These are phyloP conservation scores for Globisporangium echinulatum DNA, from an alignment of 352 stramenopile genomes.

Conservation along the genomic window DNA sequence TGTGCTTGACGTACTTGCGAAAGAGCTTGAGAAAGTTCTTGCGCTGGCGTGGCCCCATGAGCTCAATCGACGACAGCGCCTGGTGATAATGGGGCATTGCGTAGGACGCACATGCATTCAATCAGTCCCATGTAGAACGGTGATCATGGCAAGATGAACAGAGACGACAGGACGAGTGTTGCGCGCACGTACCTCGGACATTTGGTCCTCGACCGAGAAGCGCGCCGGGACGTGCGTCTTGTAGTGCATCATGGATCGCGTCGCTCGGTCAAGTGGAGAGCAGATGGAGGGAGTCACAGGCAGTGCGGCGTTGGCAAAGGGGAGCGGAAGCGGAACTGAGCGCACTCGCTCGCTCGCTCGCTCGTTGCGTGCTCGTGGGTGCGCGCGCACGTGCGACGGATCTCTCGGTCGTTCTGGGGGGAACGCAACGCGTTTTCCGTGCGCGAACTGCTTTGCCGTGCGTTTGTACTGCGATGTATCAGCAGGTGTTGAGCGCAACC, in stretches of 20 bases:
- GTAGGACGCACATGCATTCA: not conserved
- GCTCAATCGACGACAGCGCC: conserved; percentile 69
- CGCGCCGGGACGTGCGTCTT: conserved; percentile 81
- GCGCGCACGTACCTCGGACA: conserved; percentile 54
- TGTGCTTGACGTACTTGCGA: conserved; percentile 83
- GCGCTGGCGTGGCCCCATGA: conserved; percentile 71
- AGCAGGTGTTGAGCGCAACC: too few species aligned
- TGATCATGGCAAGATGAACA: too few species aligned
- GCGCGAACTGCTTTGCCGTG: too few species aligned
- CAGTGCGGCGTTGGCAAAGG: not conserved
- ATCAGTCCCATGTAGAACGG: too few species aligned
- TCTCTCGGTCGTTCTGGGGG: too few species aligned
- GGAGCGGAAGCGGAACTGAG: not conserved
- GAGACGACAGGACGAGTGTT: not conserved
- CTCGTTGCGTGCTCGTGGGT: not conserved
- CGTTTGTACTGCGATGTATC: too few species aligned
- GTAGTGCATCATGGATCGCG: conserved; percentile 59
- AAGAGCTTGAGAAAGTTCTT: conserved; percentile 89
- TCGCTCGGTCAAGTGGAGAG: not conserved
- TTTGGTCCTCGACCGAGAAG: conserved; percentile 85
- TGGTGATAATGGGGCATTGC: conserved; percentile 8
- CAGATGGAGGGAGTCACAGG: not conserved
- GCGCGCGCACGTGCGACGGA: too few species aligned
- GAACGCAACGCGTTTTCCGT: too few species aligned
- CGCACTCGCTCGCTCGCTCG: not conserved